Evolutionary conservation across 768 basidiomycete genomes (phyloP), one percentile per base, ranked within the genome.

Genomic region (Rhodotorula diobovata): DNA sequence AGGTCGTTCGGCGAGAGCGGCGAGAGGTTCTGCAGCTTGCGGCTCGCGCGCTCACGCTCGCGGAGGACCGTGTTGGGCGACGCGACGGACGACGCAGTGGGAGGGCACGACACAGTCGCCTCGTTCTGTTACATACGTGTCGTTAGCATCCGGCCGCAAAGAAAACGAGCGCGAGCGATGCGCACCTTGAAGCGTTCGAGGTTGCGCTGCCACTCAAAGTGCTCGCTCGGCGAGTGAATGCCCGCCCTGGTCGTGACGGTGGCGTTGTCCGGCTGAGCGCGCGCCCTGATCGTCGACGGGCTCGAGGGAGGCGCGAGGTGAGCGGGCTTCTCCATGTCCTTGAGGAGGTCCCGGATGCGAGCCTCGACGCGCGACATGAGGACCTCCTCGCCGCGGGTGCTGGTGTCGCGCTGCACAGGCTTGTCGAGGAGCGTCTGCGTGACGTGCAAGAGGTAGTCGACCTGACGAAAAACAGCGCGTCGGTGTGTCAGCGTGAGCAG

Each of bases 11-110:
- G 32, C 10, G 35, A 32, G 30, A 61, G 58, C 4, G 57, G 66
- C 12, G 58, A 54, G 30, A 46, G 57, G 12, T 58, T 58, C 48
- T 66, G 50, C 15, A 67, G 66, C 15, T 48, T 50, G 18, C 66
- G 66, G 21, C 39, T 41, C 2, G 66, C 51, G 16, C 39, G 34
- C 25, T 67, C 66, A 21, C 66, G 66, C 18, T 51, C 48, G 30
- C 35, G 58, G 4, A 37, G 50, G 8, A 60, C 30, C 10, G 58
- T 61, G 20, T 30, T 61, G 8, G 66, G 66, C 25, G 66, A 67
- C 25, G 66, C 57, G 16, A 54, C 48, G 50, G 58, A 54, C 39
- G 57, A 16, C 23, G n/a, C 10, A 39, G 37, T 4, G 7, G 25
- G 37, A 7, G 16, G 28, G 35, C 3, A 7, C 1, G 43, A 25